Conservation (phyloP, 768 basidiomycete genomes). For the Cantharellus anzutake region DNA sequence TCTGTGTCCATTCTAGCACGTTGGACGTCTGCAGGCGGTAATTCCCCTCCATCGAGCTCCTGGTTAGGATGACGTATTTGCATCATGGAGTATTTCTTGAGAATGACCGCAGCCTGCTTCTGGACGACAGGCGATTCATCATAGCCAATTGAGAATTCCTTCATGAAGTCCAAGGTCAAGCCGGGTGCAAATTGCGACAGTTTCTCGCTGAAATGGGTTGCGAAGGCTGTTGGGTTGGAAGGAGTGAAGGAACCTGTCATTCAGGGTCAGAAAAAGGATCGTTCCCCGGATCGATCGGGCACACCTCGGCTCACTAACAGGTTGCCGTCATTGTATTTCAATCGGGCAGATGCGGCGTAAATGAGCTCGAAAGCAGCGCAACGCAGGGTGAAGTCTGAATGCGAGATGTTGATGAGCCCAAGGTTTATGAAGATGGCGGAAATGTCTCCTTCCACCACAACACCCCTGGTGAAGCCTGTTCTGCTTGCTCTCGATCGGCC, state of each 20-base stretch:
- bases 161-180: conserved; percentile 71
- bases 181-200: conserved; percentile 59
- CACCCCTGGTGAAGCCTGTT: conserved; percentile 36
- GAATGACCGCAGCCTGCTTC: neutral
- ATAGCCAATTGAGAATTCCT: conserved; percentile 51
- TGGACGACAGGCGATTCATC: conserved; percentile 17
- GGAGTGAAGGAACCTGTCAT: conserved; percentile 47
- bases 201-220: conserved; percentile 46
- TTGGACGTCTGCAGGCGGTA: neutral
- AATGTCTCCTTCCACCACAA: conserved; percentile 65
- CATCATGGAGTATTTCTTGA: neutral
- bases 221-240: conserved; percentile 42
- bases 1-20: neutral
- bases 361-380: conserved; percentile 64
- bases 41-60: neutral
- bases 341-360: conserved; percentile 51
- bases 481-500: conserved; percentile 36
- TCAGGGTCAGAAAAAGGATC: neutral
- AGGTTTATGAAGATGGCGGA: conserved; percentile 76
- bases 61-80: neutral
- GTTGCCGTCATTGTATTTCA: conserved; percentile 58
- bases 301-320: conserved; percentile 52
- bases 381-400: conserved; percentile 58
- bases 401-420: conserved; percentile 59
- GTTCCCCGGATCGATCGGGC: neutral